Evolutionary conservation across 164 flowering plant species (phyloP), one percentile per base, ranked within the genome.

Genomic region (Akebia trifoliata): DNA sequence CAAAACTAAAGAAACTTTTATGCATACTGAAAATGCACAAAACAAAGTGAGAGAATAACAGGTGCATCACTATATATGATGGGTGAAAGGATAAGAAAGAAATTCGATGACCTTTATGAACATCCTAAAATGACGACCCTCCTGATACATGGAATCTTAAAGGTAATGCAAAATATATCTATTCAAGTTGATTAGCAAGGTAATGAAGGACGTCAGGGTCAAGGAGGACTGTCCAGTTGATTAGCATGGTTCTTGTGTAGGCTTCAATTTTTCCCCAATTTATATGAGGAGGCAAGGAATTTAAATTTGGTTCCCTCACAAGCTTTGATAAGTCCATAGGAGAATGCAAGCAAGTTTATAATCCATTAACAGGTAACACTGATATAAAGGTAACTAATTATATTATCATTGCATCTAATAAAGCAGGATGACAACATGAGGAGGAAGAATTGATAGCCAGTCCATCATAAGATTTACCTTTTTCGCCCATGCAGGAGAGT

Each of bases 401-500:
- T n/a, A n/a, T n/a, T 20, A 44, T 20, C 8, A 44, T 12, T 44
- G 9, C 17, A 15, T n/a, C 42, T 43, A 53, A 35, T 6, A 22
- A 32, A 21, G 38, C 4, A 53, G 14, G 54, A 11, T 25, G 22
- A 53, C 15, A 14, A 30, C 52, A 28, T 14, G 18, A 22, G 18
- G 54, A 17, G 31, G 24, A 47, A 14, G 24, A 53, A 4, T 4
- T n/a, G 11, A 44, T 4, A 44, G 18, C 2, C 22, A 44, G 11
- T 17, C 2, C 15, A 60, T 14, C 22, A 56, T 29, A 9, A 48
- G 24, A 22, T 20, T 57, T 80, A 90, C 98, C 98, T 87, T 73
- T 93, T 93, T 55, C 96, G 91, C 31, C 98, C 97, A 70, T 76
- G 76, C 0, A 93, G 67, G 70, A 93, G 90, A 63, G 98, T 93